Evolutionary conservation across 495 filamentous ascomycete genomes (phyloP), one percentile per base, ranked within the genome.

Genomic region (Xylaria curta): DNA sequence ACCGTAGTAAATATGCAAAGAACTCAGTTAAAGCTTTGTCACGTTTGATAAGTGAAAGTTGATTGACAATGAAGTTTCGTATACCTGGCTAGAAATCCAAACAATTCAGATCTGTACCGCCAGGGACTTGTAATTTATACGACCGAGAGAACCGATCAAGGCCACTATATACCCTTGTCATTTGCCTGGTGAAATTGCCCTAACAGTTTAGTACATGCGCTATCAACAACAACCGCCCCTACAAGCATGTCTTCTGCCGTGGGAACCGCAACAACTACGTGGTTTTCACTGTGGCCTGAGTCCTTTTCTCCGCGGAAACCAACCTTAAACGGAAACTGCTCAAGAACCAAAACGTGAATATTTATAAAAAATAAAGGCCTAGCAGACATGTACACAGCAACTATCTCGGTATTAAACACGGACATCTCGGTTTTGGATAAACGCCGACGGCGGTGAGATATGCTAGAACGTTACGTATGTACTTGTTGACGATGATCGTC

Each of bases 281-380:
- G 58, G 33, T 38, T 38, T 9, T 15, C 15, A 8, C 19, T 5
- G 3, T 33, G 54, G 31, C 4, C 33, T 60, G 8, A 4, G 31
- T 36, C 38, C 26, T 0, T 19, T 47, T 49, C 40, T n/a, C 28
- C 42, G 47, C 5, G 42, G 42, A 47, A 63, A 6, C 61, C 42
- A 64, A 33, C 61, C 28, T 4, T 26, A 40, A 64, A 24, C 36
- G 42, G 61, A 64, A 64, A 26, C 42, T 49, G 42, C 33, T 26
- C 17, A 64, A 31, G 8, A 46, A 33, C 13, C 15, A 64, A 24
- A 47, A 49, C 42, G 31, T 31, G 31, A 15, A 33, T 3, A 31
- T n/a, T n/a, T 3, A n/a, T 4, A 9, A 13, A 49, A 64, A 28
- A 42, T 24, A 63, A 28, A 63, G 38, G 38, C 13, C 60, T 17